phyloP scores from a whole-genome alignment of 2,329 filamentous ascomycete genomes.

The Zopfia rhizophila region DNA sequence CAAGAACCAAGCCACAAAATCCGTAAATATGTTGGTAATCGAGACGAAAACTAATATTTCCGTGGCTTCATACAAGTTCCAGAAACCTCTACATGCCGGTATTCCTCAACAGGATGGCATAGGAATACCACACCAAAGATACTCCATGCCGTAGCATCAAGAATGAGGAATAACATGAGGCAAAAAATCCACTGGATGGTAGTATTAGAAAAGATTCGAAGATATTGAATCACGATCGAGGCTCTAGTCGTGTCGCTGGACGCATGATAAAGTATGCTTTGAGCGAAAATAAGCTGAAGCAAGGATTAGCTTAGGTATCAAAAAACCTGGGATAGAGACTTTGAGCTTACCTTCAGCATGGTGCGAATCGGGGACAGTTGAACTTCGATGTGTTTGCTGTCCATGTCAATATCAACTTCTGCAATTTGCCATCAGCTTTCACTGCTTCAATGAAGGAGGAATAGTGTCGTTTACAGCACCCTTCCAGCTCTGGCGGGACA shows the following conservation, averaged over 20 bases:
- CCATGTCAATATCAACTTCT: constrained; percentile 19
- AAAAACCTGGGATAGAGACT: neutral
- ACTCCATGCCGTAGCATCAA: constrained; percentile 37
- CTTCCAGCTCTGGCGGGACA: no score
- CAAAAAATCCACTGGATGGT: constrained; percentile 26
- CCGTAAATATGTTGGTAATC: constrained; percentile 39
- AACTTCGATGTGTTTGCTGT: constrained; percentile 1
- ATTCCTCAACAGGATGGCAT: constrained; percentile 37
- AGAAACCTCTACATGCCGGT: constrained; percentile 31
- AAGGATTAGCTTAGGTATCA: constrained; percentile 1
- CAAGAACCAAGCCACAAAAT: constrained; percentile 43
- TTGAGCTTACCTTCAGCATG: constrained; percentile 30
- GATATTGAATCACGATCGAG: constrained; percentile 45
- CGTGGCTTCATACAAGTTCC: constrained; percentile 39
- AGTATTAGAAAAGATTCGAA: constrained; percentile 33
- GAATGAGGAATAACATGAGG: constrained; percentile 26
- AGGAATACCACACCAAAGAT: constrained; percentile 41
- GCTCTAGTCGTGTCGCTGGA: constrained; percentile 44
- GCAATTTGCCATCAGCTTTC: constrained; percentile 5
- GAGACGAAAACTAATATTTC: constrained; percentile 37
- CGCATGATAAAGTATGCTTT: constrained; percentile 44
- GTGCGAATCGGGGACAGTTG: constrained; percentile 12
- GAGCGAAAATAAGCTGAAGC: constrained; percentile 41
- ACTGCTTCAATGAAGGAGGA: no score
- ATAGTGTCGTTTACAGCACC: no score